Evolutionary conservation across 345 rosid species (phyloP).

Genomic region (Eucalyptus cloeziana): DNA sequence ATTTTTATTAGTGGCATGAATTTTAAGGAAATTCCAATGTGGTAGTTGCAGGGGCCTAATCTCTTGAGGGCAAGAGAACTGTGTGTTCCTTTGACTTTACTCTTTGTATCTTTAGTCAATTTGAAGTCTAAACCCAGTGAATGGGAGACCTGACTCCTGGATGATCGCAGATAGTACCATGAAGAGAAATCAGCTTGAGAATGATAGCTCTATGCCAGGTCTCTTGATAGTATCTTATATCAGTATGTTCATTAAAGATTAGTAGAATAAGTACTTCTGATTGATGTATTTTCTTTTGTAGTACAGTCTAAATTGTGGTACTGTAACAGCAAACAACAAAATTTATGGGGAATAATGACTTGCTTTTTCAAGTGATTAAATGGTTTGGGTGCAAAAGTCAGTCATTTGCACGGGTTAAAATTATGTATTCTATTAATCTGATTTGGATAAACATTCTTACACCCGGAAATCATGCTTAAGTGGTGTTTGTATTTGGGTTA

Average conservation of each 20-base stretch:
- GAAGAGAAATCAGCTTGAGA: neutral
- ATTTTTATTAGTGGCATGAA: neutral
- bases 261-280: neutral
- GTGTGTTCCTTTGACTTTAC: neutral
- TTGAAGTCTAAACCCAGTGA: neutral
- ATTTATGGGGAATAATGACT: neutral
- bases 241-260: neutral
- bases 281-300: neutral
- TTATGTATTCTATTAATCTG: neutral
- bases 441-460: neutral
- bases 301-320: neutral
- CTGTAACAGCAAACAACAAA: neutral
- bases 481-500: neutral
- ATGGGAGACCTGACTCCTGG: neutral
- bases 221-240: neutral
- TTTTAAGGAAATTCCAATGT: neutral
- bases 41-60: neutral
- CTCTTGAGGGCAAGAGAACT: neutral
- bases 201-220: neutral
- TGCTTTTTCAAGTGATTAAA: neutral
- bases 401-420: neutral
- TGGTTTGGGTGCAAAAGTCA: neutral
- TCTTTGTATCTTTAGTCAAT: neutral
- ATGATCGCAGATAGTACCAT: neutral
- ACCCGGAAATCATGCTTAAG: neutral